Percentiles rank a stretch among this genome's conserved stretches.
phyloP scores from a whole-genome alignment of 208 protist species.

The Borovskyia barvae region DNA sequence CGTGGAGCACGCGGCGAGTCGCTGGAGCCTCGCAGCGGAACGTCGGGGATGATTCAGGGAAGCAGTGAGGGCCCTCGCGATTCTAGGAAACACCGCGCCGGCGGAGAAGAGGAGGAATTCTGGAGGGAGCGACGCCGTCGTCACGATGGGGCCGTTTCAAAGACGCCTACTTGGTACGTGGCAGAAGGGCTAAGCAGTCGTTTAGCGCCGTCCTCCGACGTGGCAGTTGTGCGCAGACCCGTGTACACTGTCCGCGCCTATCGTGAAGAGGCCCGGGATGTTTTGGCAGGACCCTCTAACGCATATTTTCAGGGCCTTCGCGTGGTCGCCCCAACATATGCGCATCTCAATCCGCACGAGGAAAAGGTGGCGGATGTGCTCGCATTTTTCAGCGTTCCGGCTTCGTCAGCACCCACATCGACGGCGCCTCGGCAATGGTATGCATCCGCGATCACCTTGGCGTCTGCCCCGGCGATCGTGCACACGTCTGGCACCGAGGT shows the following conservation, averaged over 20 bases:
- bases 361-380: conserved; percentile 55
- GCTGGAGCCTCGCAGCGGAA: conserved; percentile 2
- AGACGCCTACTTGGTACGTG: conserved; percentile 2
- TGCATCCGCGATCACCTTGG: conserved; percentile 59
- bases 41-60: no score
- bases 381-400: conserved; percentile 45
- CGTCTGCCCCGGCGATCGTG: conserved; percentile 12
- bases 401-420: neutral
- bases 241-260: conserved; percentile 82
- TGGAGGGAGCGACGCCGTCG: neutral
- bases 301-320: conserved; percentile 78
- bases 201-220: conserved; percentile 6
- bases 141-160: neutral
- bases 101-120: neutral
- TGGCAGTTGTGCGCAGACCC: conserved; percentile 52
- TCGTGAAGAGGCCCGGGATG: conserved; percentile 71
- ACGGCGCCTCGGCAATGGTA: conserved; percentile 42
- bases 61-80: no score
- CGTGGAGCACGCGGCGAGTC: conserved; percentile 53
- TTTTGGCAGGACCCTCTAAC: conserved; percentile 72
- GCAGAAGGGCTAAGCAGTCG: conserved; percentile 14
- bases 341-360: conserved; percentile 63
- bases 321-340: conserved; percentile 77
- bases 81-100: conserved; percentile 1
- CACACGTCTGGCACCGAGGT: neutral